Conservation (phyloP, 1,284 basidiomycete species). For the Vanrija pseudolonga region DNA sequence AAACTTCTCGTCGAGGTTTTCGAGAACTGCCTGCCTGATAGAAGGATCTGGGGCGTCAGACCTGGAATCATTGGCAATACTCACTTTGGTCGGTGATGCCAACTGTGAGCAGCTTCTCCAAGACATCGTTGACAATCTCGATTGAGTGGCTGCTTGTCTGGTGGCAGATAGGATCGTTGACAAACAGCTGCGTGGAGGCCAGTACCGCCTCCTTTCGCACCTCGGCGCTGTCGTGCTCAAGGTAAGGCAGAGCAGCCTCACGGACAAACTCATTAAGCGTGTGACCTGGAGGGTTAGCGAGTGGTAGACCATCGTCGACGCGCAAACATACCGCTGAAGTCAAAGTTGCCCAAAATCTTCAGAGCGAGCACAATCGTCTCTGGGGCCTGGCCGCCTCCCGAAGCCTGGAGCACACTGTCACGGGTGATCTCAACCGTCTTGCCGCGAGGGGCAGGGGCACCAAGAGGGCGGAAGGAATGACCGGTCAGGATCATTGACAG, state of each 20-base stretch:
- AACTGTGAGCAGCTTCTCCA: slow-evolving; percentile 94
- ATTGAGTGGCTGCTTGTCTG: slow-evolving; percentile 96
- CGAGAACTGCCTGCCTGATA: slow-evolving; percentile 84
- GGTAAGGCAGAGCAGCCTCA: slow-evolving; percentile 83
- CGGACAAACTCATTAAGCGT: slow-evolving; percentile 95
- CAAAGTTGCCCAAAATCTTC: slow-evolving; percentile 83
- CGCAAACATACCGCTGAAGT: slow-evolving; percentile 66
- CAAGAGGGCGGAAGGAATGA: slow-evolving; percentile 78
- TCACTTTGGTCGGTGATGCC: slow-evolving; percentile 91
- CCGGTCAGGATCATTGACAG: slow-evolving; percentile 76
- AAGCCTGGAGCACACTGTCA: slow-evolving; percentile 55
- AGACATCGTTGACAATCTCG: slow-evolving; percentile 94
- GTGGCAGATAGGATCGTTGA: slow-evolving; percentile 93
- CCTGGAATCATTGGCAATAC: background rate
- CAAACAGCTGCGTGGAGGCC: slow-evolving; percentile 87
- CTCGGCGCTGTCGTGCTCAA: slow-evolving; percentile 87
- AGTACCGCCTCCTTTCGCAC: slow-evolving; percentile 87
- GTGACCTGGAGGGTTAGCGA: slow-evolving; percentile 60
- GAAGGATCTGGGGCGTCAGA: slow-evolving; percentile 58
- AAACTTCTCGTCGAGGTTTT: slow-evolving; percentile 86
- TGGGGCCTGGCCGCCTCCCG: slow-evolving; percentile 56
- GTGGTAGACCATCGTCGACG: slow-evolving; percentile 24
- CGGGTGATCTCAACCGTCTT: slow-evolving; percentile 52
- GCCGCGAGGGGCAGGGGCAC: slow-evolving; percentile 55
- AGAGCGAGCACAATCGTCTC: slow-evolving; percentile 83